Base-by-base conservation (phyloP, 1,284 basidiomycete species). In the Baeospora myosura region DNA sequence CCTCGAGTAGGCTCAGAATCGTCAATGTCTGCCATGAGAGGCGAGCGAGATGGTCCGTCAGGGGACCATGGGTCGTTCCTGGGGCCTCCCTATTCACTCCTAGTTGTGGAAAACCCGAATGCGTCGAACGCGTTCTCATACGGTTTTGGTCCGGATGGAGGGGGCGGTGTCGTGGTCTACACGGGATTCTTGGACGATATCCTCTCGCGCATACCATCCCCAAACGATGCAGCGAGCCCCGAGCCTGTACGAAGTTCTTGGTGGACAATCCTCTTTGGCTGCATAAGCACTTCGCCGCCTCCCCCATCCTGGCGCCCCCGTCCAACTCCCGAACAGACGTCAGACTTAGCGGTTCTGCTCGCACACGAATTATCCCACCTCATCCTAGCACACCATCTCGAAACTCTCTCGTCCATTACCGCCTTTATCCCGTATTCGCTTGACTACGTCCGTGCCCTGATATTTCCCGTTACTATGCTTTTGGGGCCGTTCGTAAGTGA, bases 401-500 rank as follows among this genome's bases (percentile, higher is more conserved):
- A 95, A 62, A 87, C 88, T 2, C 65, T 94, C 6, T 89, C 87
- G 0, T 86, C 86, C 10, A 77, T 76, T 21, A 83, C 82, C 5
- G 80, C 94, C 45, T 75, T 93, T 33, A 71, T 89, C 42, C 91
- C 91, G 0, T 85, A 81, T 16, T 67, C 87, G 11, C 62, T 90
- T 21, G 90, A 94, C 58, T 54, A 90, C 16, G 55, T 83, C 22
- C 72, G 90, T 33, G 79, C 88, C 2, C 59, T 90, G 30, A 64
- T 91, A n/a, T 93, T 91, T 63, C 90, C 90, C 0, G 56, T 93
- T 35, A 95, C 91, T 8, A 84, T 91, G 78, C 56, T 93, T 22
- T 82, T 92, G 43, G 91, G 90, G 0, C 91, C 91, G 1, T 91
- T 92, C 52, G 79, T 93, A 38, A 92, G 92, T 54, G 90, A 94